Evolutionary conservation across 495 filamentous ascomycete species (phyloP), one percentile per base, ranked within the genome.

Genomic region (Lophiotrema nucula): DNA sequence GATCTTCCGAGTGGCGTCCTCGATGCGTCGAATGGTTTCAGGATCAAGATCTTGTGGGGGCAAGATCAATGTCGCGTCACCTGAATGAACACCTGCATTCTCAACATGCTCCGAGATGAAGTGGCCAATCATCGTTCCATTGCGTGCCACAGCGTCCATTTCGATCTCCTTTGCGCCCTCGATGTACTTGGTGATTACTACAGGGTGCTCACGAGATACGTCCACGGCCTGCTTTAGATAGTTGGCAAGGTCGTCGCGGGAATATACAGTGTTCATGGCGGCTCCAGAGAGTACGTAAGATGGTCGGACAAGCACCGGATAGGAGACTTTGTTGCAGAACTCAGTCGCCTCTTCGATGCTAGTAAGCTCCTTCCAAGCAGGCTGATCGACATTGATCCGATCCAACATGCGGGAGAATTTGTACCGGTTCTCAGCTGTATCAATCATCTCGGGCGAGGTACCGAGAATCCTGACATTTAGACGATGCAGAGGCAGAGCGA

Each of bases 141-240:
- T 80, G 38, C 87, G 88, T 43, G 88, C 92, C 21, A 98, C 93
- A 65, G 88, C 93, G 65, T 98, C 93, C 75, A 97, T 91, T 66
- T 98, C 93, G 47, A 98, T 96, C 74, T 98, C 93, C 78, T 95
- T 88, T 18, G 92, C 92, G 58, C 90, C 89, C 73, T 97, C 93
- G 57, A 98, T 97, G 73, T 97, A 98, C 77, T 98, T 97, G 53
- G 88, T 96, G 67, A 98, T 96, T 22, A 97, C 93, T n/a, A 97
- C 93, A 15, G 93, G 93, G 75, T 97, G 90, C 51, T 97, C 93
- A 28, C 87, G 88, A n/a, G 92, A 97, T 33, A 98, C 93, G 58
- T 87, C 85, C 44, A 82, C 86, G 24, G 93, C 93, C 68, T 93
- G 90, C 70, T 89, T 84, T 8, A 98, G 80, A 76, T 96, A 97